phyloP scores from a whole-genome alignment of 2,329 filamentous ascomycete species.

The Ciborinia camelliae region DNA sequence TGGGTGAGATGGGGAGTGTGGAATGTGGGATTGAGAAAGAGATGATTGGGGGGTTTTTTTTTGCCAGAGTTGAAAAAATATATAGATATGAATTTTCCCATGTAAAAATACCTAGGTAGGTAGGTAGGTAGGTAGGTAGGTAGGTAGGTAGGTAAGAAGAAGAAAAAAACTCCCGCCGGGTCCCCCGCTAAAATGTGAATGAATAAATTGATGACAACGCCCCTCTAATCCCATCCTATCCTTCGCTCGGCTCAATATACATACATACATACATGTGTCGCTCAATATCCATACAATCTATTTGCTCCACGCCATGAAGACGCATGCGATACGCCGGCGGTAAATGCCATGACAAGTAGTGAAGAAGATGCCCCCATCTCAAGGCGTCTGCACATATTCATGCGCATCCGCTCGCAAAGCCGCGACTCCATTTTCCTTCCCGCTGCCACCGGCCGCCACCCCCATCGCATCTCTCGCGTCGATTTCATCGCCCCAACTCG shows the following conservation, averaged over 20 bases:
- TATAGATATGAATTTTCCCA: too few species aligned
- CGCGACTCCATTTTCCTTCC: slow-evolving; percentile 10
- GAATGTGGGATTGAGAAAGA: too few species aligned
- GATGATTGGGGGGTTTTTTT: too few species aligned
- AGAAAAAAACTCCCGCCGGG: not conserved
- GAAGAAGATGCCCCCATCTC: not conserved
- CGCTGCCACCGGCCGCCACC: slow-evolving; percentile 5
- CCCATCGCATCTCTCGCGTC: not conserved
- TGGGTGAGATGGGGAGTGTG: not conserved
- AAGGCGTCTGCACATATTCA: slow-evolving; percentile 16
- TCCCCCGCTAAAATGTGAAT: not conserved
- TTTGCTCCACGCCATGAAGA: not conserved
- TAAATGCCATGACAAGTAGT: not conserved
- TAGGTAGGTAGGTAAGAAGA: too few species aligned
- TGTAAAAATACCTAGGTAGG: too few species aligned
- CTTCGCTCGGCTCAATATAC: not conserved
- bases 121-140: too few species aligned
- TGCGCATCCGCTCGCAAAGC: slow-evolving; percentile 11
- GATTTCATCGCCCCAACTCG: slow-evolving; percentile 3
- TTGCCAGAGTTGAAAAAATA: too few species aligned
- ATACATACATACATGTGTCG: too few species aligned
- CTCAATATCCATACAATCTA: too few species aligned
- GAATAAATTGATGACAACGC: not conserved
- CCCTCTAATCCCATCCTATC: not conserved
- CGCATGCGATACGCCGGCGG: not conserved